phyloP scores from a whole-genome alignment of 768 basidiomycete genomes.

The Boletus fagicola region DNA sequence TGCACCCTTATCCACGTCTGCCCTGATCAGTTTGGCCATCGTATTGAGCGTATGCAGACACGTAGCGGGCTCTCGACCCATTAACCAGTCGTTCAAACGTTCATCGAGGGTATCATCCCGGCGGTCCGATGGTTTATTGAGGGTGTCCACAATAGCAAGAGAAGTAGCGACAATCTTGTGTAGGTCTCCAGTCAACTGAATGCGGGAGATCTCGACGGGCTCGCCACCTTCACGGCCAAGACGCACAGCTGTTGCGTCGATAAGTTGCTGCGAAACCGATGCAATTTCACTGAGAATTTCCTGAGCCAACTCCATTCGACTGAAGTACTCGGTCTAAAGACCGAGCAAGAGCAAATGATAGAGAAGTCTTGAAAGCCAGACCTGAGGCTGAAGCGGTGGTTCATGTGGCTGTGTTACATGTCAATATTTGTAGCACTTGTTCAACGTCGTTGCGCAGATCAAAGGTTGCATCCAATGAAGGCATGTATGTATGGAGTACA shows the following conservation, averaged over 20 bases:
- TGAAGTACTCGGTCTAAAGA: neutral
- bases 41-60: neutral
- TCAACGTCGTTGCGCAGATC: too few relatives aligned
- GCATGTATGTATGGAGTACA: too few relatives aligned
- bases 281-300: neutral
- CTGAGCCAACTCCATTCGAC: neutral
- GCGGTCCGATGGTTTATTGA: neutral
- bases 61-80: neutral
- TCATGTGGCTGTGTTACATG: too few relatives aligned
- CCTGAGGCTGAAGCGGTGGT: too few relatives aligned
- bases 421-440: too few relatives aligned
- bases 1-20: neutral
- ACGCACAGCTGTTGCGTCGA: neutral
- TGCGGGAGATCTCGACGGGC: neutral
- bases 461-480: too few relatives aligned
- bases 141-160: neutral
- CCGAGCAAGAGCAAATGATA: neutral
- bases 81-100: neutral
- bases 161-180: constrained; percentile 1
- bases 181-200: neutral
- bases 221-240: neutral
- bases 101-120: neutral
- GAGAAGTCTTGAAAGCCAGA: neutral
- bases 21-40: neutral
- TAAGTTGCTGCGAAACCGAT: neutral